Evolutionary conservation across 257 asterid species (phyloP), one percentile per base, ranked within the genome.

Genomic region (Fraxinus anomala): DNA sequence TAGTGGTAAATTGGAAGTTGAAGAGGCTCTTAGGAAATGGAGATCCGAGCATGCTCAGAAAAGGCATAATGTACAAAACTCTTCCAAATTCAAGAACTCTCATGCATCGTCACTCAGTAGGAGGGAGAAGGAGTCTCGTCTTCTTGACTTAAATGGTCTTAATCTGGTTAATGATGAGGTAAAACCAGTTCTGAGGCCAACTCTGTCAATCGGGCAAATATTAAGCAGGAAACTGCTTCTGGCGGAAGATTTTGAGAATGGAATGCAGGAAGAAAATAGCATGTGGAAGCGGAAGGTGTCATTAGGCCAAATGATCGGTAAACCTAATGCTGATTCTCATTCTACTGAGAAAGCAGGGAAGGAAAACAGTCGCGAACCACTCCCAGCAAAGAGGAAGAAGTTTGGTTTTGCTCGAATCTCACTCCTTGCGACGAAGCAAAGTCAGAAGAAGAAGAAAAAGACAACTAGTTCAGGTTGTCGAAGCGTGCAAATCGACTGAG

Each of bases 11-110:
- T 76, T 93, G 34, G 96, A 89, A 8, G 97, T 91, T 2, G 98
- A 96, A 79, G 98, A 89, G 80, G 96, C 97, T 67, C 86, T 96
- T 37, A 81, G 97, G 21, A 86, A 79, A 31, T 96, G 98, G 99
- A 90, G 97, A 88, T 96, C 97, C 37, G 97, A 92, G 75, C 92
- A 88, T 11, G 91, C 93, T 6, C 93, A 90, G 78, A 92, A 87
- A 67, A 85, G 92, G n/a, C 90, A 90, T 11, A 78, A 85, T 1
- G 73, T 89, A 6, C 91, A 88, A 19, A 89, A 79, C 79, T 73
- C 86, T 0, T 73, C 92, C 39, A 94, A 86, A 80, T 92, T 94
- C 85, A 94, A 94, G 88, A 90, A 92, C 63, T 77, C 91, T 6
- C 77, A 68, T 24, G 81, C 91, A 16, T 82, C 90, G 51, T 49